Evolutionary conservation across 2,329 filamentous ascomycete species (phyloP), one percentile per base, ranked within the genome.

Genomic region (Claviceps sorghi): DNA sequence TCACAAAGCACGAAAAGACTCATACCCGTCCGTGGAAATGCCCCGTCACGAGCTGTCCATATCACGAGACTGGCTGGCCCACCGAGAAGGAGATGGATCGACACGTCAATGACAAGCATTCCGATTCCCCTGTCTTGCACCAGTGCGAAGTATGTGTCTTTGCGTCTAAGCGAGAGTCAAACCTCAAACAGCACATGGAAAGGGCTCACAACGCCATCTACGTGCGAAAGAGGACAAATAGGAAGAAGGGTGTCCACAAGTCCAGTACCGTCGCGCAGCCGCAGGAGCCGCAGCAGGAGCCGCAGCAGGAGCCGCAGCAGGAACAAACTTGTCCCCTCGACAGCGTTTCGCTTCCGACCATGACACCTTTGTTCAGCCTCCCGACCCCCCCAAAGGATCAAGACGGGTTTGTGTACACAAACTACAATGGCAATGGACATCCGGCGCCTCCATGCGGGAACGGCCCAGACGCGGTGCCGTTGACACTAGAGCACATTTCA

Each of bases 131-230:
- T 4, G 76, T 82, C 44, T 82, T 94, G 72, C 95, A 82, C 68
- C 82, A 87, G 70, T 98, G 93, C 70, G 71, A 82, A 60, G 84
- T 84, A 26, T 97, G 93, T 75, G 82, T 86, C 0, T 97, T 97
- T 73, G 86, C 88, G 63, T 95, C 90, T 11, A 97, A 97, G 76
- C 84, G 90, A 54, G 86, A 95, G 72, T 93, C 86, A 57, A 97
- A 97, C 69, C 94, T 88, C 78, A 96, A 96, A 67, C 91, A 96
- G 69, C 90, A 97, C 70, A 96, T 96, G 90, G 91, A 97, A 73
- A 96, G 96, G 69, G 85, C 88, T 0, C 90, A 97, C 62, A 83
- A 84, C 54, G 95, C 88, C 85, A 76, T 77, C n/a, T 96, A 96
- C 60, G 78, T 90, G 52, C 86, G 91, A 58, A 91, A 88, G 54